These are phyloP conservation scores for Boehmeria nivea DNA, from an alignment of 306 rosid species.

Conservation along the genomic window DNA sequence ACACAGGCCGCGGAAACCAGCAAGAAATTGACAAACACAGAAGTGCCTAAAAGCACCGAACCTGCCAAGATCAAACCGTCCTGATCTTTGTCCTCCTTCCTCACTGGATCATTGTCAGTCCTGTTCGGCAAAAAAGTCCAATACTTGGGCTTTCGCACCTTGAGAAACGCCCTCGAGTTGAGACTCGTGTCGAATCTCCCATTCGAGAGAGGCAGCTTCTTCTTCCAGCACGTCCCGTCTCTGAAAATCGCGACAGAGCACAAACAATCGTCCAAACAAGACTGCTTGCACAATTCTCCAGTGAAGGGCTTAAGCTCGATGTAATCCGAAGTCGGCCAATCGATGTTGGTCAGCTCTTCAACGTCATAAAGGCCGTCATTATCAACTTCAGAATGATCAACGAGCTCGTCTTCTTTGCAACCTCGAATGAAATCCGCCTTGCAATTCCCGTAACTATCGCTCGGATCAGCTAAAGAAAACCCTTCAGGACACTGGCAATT, in stretches of 20 bases:
- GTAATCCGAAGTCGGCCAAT: constrained; percentile 32
- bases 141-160: constrained; percentile 1
- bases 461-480: constrained; percentile 24
- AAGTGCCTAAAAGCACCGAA: constrained; percentile 16
- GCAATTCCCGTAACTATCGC: constrained; percentile 21
- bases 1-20: neutral
- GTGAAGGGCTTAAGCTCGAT: neutral
- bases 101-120: neutral
- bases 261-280: constrained; percentile 31
- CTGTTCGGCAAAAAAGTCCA: neutral
- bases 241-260: constrained; percentile 29
- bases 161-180: constrained; percentile 14
- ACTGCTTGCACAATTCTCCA: constrained; percentile 18
- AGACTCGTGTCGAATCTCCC: constrained; percentile 21
- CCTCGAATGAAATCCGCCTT: constrained; percentile 16
- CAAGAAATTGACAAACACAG: neutral
- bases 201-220: constrained; percentile 39
- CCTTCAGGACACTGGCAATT: constrained; percentile 23
- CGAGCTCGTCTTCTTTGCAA: constrained; percentile 22
- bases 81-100: constrained; percentile 9
- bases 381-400: neutral
- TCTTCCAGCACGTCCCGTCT: constrained; percentile 28
- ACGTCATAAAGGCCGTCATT: constrained; percentile 8
- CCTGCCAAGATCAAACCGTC: neutral
- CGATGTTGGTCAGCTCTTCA: constrained; percentile 10